A percentile compares a stretch with the other conserved stretches of the same genome.
These are phyloP conservation scores for Blastobotrys terrestris DNA, from an alignment of 805 yeast genomes.

Conservation along the genomic window DNA sequence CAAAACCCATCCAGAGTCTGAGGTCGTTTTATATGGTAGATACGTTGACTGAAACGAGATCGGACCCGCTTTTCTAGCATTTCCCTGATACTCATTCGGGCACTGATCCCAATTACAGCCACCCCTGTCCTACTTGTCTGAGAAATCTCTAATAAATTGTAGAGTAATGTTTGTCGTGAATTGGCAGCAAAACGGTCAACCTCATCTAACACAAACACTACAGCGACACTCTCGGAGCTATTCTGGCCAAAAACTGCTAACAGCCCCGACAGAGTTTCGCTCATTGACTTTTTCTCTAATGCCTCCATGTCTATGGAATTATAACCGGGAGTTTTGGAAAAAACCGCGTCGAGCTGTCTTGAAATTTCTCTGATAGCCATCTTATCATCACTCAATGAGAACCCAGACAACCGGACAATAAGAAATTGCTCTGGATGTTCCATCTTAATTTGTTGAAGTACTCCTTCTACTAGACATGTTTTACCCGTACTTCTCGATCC, in stretches of 20 bases:
- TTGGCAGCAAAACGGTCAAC: conserved; percentile 71
- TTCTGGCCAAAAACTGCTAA: conserved; percentile 23
- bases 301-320: conserved; percentile 22
- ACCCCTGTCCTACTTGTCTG: conserved; percentile 67
- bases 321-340: conserved; percentile 14
- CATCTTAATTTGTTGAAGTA: conserved; percentile 40
- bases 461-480: conserved; percentile 53
- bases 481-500: conserved; percentile 84
- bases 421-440: conserved; percentile 46
- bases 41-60: conserved; percentile 79
- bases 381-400: conserved; percentile 65
- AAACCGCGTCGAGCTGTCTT: conserved; percentile 59
- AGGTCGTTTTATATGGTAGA: conserved; percentile 54
- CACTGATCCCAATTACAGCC: conserved; percentile 73
- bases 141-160: conserved; percentile 82
- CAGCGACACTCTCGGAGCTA: conserved; percentile 38
- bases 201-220: conserved; percentile 78
- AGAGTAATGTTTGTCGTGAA: conserved; percentile 73
- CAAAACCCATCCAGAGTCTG: conserved; percentile 44
- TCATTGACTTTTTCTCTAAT: conserved; percentile 27
- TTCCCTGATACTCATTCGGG: conserved; percentile 71
- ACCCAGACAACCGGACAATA: conserved; percentile 60
- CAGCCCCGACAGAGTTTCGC: conserved; percentile 23
- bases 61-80: conserved; percentile 85
- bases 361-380: conserved; percentile 83